Evolutionary conservation across 116 monocot species (phyloP), one percentile per base, ranked within the genome.

Genomic region (Dioscorea cayenensis): DNA sequence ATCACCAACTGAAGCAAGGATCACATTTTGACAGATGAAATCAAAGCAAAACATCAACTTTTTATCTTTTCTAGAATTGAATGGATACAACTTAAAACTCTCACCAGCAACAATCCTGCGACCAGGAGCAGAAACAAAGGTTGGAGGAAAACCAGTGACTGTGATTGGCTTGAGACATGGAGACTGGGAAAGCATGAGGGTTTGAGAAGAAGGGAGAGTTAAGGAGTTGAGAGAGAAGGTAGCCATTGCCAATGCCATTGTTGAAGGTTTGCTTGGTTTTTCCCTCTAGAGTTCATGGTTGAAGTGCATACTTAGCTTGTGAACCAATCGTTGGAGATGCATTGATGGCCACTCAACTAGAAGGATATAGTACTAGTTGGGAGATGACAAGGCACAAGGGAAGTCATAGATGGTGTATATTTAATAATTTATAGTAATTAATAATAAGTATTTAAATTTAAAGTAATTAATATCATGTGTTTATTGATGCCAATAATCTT

Each of bases 81-180:
- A 17, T 63, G 22, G 25, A 25, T 25, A 25, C 25, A 6, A 72
- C 10, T 21, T 3, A 36, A 10, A 58, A 37, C n/a, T 21, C 75
- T 74, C 71, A 91, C 95, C 81, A 7, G 89, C 91, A 29, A 95
- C 87, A 49, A 95, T 91, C 64, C 89, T 75, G 36, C 87, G 89
- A 6, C 87, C 87, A 5, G 86, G 85, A 13, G 95, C 92, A 22
- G 87, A 87, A 50, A 95, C 95, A 48, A 91, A 89, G 62, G 89
- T 95, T 2, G 95, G 95, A 16, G 95, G 95, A 77, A 81, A 77
- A 22, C 95, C 92, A 8, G 36, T 70, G 61, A 95, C 73, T 12
- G 77, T 75, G 23, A 95, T 89, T 10, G 86, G 82, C 71, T 81
- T 73, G 25, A 71, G 48, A 21, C 36, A 38, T 13, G 76, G 73